phyloP scores from a whole-genome alignment of 192 early-diverging fungal species.

The Coemansia sp. region DNA sequence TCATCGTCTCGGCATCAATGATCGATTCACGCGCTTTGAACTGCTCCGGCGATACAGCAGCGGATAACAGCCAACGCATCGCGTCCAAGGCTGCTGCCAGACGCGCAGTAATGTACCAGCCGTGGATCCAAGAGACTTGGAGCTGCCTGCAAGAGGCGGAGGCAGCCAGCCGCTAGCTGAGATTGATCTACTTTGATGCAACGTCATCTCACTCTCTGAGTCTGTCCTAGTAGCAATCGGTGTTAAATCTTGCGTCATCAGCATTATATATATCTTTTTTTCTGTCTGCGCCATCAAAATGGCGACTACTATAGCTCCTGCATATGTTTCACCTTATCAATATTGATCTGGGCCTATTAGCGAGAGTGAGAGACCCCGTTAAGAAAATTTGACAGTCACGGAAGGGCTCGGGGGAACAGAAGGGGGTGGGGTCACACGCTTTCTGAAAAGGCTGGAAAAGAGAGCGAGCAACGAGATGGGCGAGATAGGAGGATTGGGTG shows the following conservation, averaged over 20 bases:
- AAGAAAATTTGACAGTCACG: background rate
- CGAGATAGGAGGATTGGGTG: slow-evolving; percentile 4
- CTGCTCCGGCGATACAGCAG: background rate
- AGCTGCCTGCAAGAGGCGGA: slow-evolving; percentile 3
- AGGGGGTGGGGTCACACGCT: slow-evolving; percentile 6
- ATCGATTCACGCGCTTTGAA: slow-evolving; percentile 12
- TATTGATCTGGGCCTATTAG: background rate
- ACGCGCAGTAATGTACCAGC: slow-evolving; percentile 41
- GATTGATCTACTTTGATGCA: background rate
- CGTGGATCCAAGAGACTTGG: slow-evolving; percentile 41
- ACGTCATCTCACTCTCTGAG: background rate
- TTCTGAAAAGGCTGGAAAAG: background rate
- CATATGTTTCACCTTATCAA: background rate
- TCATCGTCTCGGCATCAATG: slow-evolving; percentile 17
- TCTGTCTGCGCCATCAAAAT: background rate
- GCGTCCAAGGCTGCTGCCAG: slow-evolving; percentile 24
- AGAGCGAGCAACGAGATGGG: background rate
- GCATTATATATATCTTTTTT: background rate
- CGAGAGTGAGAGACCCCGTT: background rate
- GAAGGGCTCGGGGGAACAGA: slow-evolving; percentile 5
- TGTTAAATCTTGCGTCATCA: background rate
- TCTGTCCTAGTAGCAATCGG: background rate
- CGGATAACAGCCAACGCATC: background rate
- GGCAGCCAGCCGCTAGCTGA: background rate
- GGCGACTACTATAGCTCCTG: background rate